Evolutionary conservation across 73 alveolate species (phyloP).

Genomic region (Durusdinium trenchii): DNA sequence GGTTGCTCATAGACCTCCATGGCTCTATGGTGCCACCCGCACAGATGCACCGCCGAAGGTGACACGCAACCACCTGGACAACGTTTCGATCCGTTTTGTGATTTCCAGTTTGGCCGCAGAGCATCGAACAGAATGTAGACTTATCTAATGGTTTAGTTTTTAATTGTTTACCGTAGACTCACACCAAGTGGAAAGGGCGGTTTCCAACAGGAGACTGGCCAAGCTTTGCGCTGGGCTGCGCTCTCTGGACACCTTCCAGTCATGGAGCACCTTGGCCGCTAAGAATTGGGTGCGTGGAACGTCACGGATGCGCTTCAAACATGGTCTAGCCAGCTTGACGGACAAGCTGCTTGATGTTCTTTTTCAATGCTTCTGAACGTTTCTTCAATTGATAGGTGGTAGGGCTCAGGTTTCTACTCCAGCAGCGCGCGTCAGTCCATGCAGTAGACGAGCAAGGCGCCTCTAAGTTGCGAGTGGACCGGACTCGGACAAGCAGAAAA

Average conservation of each 20-base stretch:
- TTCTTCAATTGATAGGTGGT: background rate
- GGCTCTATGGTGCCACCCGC: too few relatives aligned
- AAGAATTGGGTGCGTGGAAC: background rate
- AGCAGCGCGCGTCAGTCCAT: background rate
- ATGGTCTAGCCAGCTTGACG: too few relatives aligned
- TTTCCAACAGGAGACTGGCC: conserved; percentile 12
- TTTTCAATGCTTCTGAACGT: background rate
- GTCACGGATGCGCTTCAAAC: background rate
- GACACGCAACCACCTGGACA: too few relatives aligned
- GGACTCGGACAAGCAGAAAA: too few relatives aligned
- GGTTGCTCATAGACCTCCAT: too few relatives aligned
- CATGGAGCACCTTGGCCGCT: background rate
- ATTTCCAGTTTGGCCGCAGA: too few relatives aligned
- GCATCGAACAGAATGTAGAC: too few relatives aligned
- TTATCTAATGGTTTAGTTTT: too few relatives aligned
- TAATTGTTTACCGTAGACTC: too few relatives aligned
- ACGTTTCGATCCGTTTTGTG: too few relatives aligned
- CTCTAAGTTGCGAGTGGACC: background rate
- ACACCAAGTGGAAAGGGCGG: background rate
- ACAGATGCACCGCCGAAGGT: too few relatives aligned
- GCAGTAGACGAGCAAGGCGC: conserved; percentile 31
- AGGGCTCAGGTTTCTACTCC: conserved; percentile 13
- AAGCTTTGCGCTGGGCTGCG: conserved; percentile 56
- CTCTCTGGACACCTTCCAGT: conserved; percentile 51
- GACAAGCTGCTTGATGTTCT: background rate